phyloP scores from a whole-genome alignment of 352 stramenopile genomes.

The Globisporangium abappressorium region DNA sequence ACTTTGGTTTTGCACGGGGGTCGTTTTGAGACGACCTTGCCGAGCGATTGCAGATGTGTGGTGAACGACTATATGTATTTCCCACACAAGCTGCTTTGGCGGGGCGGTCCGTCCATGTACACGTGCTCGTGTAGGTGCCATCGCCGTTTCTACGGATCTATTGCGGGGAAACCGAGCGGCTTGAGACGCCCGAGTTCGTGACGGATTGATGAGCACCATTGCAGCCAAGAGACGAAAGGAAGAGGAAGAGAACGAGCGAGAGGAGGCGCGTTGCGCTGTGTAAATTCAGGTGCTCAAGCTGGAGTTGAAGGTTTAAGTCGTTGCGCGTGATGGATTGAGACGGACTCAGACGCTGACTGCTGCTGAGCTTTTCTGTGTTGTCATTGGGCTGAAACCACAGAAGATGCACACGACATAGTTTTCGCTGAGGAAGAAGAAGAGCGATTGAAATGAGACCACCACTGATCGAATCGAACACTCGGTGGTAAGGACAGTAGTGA shows the following conservation, averaged over 20 bases:
- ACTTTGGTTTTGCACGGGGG: no score
- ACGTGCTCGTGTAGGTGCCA: not conserved
- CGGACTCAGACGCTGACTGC: not conserved
- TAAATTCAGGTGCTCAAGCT: no score
- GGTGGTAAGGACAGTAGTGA: not conserved
- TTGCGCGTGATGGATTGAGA: not conserved
- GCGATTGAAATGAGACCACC: not conserved
- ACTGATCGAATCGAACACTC: not conserved
- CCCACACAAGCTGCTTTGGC: no score
- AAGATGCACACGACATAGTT: not conserved
- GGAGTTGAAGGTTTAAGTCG: no score
- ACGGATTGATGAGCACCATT: not conserved
- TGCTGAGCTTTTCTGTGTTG: not conserved
- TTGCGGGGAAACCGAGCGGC: not conserved
- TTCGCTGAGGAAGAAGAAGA: not conserved
- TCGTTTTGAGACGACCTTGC: no score
- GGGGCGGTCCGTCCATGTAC: not conserved
- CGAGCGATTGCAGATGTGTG: no score
- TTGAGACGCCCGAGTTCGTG: not conserved
- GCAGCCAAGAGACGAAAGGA: not conserved
- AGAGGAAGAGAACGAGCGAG: not conserved
- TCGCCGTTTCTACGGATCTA: conserved; percentile 1
- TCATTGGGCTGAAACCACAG: not conserved
- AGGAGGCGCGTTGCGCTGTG: not conserved
- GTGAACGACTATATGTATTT: no score